These are phyloP conservation scores for Ganoderma sp. DNA, from an alignment of 1,284 basidiomycete genomes.

Conservation along the genomic window DNA sequence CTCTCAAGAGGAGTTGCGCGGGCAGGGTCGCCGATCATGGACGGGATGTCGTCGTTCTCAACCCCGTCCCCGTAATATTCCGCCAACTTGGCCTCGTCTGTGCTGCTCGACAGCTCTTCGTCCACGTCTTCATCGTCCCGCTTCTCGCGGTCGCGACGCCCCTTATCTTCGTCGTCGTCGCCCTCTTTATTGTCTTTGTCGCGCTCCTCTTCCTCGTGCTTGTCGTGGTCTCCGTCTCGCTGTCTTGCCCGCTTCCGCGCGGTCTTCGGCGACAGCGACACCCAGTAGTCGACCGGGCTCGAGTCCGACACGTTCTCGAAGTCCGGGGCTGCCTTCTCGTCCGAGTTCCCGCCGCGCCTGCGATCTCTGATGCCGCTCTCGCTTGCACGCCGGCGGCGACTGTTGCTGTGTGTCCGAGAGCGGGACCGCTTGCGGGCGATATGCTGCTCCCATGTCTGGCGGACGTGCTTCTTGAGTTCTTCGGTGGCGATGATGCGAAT, in stretches of 20 bases:
- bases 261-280: slow-evolving; percentile 57
- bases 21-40: slow-evolving; percentile 83
- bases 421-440: slow-evolving; percentile 43
- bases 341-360: slow-evolving; percentile 29
- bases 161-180: slow-evolving; percentile 37
- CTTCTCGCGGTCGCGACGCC: slow-evolving; percentile 41
- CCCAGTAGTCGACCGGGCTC: slow-evolving; percentile 40
- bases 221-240: slow-evolving; percentile 46
- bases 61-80: slow-evolving; percentile 39
- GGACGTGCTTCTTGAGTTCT: slow-evolving; percentile 74
- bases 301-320: slow-evolving; percentile 32
- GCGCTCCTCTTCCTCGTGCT: slow-evolving; percentile 18
- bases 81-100: slow-evolving; percentile 52
- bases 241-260: slow-evolving; percentile 52
- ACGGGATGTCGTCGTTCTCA: slow-evolving; percentile 60
- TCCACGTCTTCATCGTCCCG: slow-evolving; percentile 41
- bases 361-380: slow-evolving; percentile 16
- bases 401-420: slow-evolving; percentile 30
- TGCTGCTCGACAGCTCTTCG: slow-evolving; percentile 38
- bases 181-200: slow-evolving; percentile 38
- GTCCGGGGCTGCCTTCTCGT: slow-evolving; percentile 34
- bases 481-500: slow-evolving; percentile 84
- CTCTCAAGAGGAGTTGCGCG: slow-evolving; percentile 78
- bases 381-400: slow-evolving; percentile 8
- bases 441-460: slow-evolving; percentile 49